Evolutionary conservation across 2,329 filamentous ascomycete genomes (phyloP).

Genomic region (Aspergillus proliferans): DNA sequence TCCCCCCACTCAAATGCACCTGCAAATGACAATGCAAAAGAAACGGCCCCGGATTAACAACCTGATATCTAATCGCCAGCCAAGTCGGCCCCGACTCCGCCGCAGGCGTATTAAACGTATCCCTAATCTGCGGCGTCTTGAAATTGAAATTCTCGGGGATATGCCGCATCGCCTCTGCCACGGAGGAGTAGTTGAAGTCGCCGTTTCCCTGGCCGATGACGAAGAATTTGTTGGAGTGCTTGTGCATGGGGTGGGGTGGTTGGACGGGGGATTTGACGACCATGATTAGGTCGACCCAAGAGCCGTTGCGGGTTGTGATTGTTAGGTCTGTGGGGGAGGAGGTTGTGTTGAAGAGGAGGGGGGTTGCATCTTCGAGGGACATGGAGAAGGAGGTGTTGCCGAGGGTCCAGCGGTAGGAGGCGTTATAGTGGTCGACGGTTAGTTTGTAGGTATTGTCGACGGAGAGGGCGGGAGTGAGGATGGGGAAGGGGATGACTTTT

Average conservation of each 20-base stretch:
- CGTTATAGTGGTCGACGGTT: conserved; percentile 23
- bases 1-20: conserved; percentile 50
- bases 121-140: conserved; percentile 48
- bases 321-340: conserved; percentile 42
- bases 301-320: conserved; percentile 41
- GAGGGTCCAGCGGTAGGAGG: conserved; percentile 50
- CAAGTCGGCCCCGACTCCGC: conserved; percentile 32
- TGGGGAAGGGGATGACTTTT: conserved; percentile 43
- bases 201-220: conserved; percentile 49
- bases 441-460: conserved; percentile 44
- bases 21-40: conserved; percentile 53
- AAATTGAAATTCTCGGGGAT: conserved; percentile 53
- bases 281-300: conserved; percentile 55
- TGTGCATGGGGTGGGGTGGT: conserved; percentile 57
- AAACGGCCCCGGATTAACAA: conserved; percentile 49
- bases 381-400: conserved; percentile 36
- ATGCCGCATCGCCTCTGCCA: conserved; percentile 47
- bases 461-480: conserved; percentile 34
- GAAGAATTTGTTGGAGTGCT: conserved; percentile 58
- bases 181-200: conserved; percentile 47
- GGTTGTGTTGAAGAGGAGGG: conserved; percentile 44
- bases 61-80: conserved; percentile 51
- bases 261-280: conserved; percentile 40
- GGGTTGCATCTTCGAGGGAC: conserved; percentile 32
- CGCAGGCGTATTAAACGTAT: conserved; percentile 41